phyloP scores from a whole-genome alignment of 345 rosid genomes.

The Barbarea vulgaris region DNA sequence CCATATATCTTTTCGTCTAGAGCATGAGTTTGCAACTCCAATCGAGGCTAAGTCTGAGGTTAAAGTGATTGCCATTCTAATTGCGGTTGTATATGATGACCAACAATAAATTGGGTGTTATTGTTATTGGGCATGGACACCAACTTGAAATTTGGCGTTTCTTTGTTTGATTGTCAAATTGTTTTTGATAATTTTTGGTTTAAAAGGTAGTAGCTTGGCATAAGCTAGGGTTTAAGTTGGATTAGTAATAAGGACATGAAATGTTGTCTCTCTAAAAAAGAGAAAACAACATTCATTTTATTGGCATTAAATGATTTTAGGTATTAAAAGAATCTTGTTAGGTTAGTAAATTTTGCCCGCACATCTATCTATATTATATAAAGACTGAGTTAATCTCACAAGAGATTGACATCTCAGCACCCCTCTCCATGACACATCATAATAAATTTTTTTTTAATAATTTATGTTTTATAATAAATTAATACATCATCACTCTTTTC shows the following conservation, averaged over 20 bases:
- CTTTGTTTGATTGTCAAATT: not conserved
- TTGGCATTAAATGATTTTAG: not conserved
- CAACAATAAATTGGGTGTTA: not conserved
- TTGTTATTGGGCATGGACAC: not conserved
- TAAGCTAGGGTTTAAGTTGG: not conserved
- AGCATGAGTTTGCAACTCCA: accelerated
- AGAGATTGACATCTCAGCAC: too few relatives aligned
- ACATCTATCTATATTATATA: too few relatives aligned
- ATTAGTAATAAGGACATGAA: not conserved
- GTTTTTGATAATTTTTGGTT: not conserved
- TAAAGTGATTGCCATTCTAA: not conserved
- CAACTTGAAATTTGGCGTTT: not conserved
- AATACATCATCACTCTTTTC: too few relatives aligned
- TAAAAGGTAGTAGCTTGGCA: not conserved
- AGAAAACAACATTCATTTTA: not conserved
- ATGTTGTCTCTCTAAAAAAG: not conserved
- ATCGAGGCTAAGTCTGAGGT: not conserved
- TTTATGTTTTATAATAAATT: too few relatives aligned
- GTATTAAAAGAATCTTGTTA: not conserved
- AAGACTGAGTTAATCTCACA: too few relatives aligned
- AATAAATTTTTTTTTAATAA: too few relatives aligned
- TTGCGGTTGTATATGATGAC: not conserved
- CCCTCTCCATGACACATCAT: too few relatives aligned
- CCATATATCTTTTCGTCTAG: not conserved
- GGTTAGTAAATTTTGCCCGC: too few relatives aligned